Percentiles rank a stretch among this genome's conserved stretches.
Conservation (phyloP, 257 asterid genomes). For the Solanum phureja region DNA sequence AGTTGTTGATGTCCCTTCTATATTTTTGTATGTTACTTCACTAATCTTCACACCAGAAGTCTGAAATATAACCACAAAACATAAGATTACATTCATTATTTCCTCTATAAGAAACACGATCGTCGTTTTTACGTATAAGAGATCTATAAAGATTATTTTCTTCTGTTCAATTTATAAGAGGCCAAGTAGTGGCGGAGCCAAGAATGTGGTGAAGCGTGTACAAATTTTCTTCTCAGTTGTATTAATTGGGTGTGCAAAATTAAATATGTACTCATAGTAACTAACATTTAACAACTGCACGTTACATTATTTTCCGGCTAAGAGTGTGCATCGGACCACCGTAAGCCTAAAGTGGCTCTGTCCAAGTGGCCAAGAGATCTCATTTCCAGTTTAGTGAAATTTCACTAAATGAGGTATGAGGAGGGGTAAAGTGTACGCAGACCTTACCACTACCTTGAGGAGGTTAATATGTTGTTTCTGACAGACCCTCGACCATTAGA, state of each 20-base stretch:
- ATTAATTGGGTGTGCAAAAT: background rate
- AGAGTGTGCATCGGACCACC: background rate
- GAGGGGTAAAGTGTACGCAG: background rate
- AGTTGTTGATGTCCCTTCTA: conserved; percentile 59
- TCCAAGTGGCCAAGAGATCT: background rate
- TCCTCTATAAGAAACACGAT: background rate
- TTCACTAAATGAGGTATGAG: background rate
- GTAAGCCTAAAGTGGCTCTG: background rate
- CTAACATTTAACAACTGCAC: too few relatives aligned
- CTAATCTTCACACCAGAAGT: conserved; percentile 49
- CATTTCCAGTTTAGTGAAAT: background rate
- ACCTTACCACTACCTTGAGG: background rate
- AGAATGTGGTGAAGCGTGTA: background rate
- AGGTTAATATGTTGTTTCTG: background rate
- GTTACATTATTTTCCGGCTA: background rate
- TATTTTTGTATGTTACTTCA: conserved; percentile 40
- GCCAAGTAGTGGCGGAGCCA: too few relatives aligned
- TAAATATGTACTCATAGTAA: background rate
- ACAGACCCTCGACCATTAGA: too few relatives aligned
- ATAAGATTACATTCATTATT: background rate
- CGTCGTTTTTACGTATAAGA: too few relatives aligned
- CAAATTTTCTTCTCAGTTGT: background rate
- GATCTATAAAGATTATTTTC: background rate
- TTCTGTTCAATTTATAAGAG: background rate
- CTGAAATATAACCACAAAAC: conserved; percentile 12